Conservation (phyloP, 31 red algal species). For the Porphyra umbilicalis region DNA sequence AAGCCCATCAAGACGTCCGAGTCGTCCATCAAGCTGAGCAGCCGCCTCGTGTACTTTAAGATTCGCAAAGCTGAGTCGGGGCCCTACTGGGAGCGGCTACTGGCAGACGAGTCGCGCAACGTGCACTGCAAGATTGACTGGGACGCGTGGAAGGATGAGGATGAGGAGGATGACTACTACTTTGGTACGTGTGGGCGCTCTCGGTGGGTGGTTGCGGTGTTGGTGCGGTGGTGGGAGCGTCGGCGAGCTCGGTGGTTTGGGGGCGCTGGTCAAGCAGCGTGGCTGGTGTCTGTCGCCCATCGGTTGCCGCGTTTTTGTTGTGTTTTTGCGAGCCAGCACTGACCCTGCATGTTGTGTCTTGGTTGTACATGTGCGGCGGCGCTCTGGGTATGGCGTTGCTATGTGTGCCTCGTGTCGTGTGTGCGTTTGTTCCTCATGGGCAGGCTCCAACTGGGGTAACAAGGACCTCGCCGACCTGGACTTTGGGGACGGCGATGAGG, state of each 20-base stretch:
- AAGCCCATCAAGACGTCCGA: slow-evolving; percentile 71
- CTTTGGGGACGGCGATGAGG: slow-evolving; percentile 21
- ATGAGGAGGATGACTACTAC: slow-evolving; percentile 84
- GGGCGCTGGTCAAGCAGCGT: no score
- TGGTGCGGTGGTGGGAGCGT: no score
- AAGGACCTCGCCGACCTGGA: slow-evolving; percentile 32
- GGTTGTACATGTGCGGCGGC: no score
- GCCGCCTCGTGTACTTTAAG: slow-evolving; percentile 63
- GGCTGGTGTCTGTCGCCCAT: no score
- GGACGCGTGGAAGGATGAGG: slow-evolving; percentile 94
- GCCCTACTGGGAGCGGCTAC: slow-evolving; percentile 85
- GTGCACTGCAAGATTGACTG: slow-evolving; percentile 96
- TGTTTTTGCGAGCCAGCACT: no score
- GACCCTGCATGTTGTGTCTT: no score
- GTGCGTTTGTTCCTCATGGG: not conserved
- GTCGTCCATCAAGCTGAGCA: slow-evolving; percentile 43
- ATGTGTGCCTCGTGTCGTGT: no score
- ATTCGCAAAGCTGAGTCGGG: slow-evolving; percentile 77
- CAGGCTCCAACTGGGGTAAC: slow-evolving; percentile 16
- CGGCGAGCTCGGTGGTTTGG: no score
- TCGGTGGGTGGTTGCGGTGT: no score
- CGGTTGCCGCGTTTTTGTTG: no score
- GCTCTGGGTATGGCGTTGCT: no score
- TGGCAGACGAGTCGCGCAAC: slow-evolving; percentile 67
- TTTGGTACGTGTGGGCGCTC: slow-evolving; percentile 42